Evolutionary conservation across 768 basidiomycete genomes (phyloP).

Genomic region (Polyporus arcularius): DNA sequence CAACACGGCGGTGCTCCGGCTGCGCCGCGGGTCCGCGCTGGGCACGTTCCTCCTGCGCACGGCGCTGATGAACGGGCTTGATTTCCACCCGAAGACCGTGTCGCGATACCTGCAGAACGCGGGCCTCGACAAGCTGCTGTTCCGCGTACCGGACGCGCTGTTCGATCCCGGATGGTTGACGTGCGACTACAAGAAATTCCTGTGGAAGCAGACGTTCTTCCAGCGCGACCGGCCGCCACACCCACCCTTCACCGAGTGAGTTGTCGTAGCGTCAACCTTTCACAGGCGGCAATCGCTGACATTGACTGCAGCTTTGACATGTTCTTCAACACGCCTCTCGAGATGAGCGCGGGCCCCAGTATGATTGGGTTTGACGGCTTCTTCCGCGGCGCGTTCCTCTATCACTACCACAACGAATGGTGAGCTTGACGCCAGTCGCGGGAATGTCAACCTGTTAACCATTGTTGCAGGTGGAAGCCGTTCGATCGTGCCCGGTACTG

Average conservation of each 20-base stretch:
- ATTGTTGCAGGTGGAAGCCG: constrained; percentile 82
- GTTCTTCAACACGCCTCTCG: constrained; percentile 80
- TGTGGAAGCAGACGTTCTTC: constrained; percentile 38
- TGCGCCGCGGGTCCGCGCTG: constrained; percentile 93
- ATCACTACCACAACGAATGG: constrained; percentile 96
- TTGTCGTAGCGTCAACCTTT: neutral
- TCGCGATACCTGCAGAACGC: constrained; percentile 90
- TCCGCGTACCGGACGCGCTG: constrained; percentile 90
- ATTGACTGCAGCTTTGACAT: constrained; percentile 66
- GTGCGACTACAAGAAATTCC: constrained; percentile 56
- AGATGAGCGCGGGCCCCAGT: constrained; percentile 75
- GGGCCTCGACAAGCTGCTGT: constrained; percentile 75
- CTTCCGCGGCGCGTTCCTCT: constrained; percentile 92
- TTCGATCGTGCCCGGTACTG: constrained; percentile 90
- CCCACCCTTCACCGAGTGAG: constrained; percentile 87
- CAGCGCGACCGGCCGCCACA: constrained; percentile 92
- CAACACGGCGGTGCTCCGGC: constrained; percentile 93
- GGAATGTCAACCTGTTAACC: neutral
- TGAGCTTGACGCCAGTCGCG: constrained; percentile 34
- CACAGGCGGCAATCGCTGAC: neutral
- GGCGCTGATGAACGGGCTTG: constrained; percentile 90
- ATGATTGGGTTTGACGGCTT: constrained; percentile 92
- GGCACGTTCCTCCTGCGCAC: constrained; percentile 94
- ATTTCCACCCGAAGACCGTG: constrained; percentile 97
- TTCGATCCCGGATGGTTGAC: constrained; percentile 98